Base-by-base conservation (phyloP, 768 basidiomycete species). In the Scleroderma bovista region DNA sequence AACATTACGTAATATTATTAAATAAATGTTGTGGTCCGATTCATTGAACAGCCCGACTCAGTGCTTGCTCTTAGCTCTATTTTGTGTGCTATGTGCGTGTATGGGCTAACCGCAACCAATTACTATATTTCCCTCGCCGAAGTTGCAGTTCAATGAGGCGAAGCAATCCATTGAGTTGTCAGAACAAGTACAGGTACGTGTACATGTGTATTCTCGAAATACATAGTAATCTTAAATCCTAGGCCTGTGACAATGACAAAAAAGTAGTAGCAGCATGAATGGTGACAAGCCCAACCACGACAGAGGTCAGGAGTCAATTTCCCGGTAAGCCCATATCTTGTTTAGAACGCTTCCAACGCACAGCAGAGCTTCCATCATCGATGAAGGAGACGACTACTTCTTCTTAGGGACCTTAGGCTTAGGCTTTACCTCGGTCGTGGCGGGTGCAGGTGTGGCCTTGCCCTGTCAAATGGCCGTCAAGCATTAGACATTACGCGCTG, bases 331-430 rank as follows among this genome's bases (percentile, higher is more conserved):
- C 41, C 8, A 6, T 12, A 8, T 16, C 13, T 13, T 13, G 12
- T 26, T 24, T 11, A 20, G 22, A 26, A 43, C 24, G 3, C 24
- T 22, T 29, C 41, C 9, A 3, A 16, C n/a, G 17, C 13, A n/a
- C n/a, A n/a, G n/a, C n/a, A n/a, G n/a, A 36, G 13, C 34, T 20
- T 13, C 23, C 17, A 9, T 22, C 23, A n/a, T 15, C 6, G 12
- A 8, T 8, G 41, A 24, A 26, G 23, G 9, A 24, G 22, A 8
- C 16, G 22, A 15, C 17, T 32, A 45, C 29, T 45, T 45, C 29
- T 66, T 66, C 64, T 68, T 66, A 10, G 53, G 36, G 2, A 24
- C 55, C 54, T 67, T 66, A 29, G 31, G 17, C 46, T 67, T 64
- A 42, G 44, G 23, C 26, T 68, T 66, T 19, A 66, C 60, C 52